Evolutionary conservation across 371 early-diverging fungal species (phyloP).

Genomic region (Mucor racemosus): DNA sequence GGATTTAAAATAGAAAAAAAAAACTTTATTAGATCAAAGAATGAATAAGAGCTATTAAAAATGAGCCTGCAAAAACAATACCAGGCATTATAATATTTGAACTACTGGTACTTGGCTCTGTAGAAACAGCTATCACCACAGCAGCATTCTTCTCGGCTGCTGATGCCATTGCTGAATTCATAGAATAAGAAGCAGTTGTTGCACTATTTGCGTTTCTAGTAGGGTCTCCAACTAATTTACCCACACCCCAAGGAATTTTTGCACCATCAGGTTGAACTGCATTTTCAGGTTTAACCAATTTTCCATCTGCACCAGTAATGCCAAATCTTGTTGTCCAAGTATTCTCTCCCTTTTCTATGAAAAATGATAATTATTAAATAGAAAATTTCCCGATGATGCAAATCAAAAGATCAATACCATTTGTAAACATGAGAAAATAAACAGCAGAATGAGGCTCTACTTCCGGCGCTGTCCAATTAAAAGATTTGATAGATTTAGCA

Average conservation of each 20-base stretch:
- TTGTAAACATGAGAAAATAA: conserved; percentile 58
- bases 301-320: conserved; percentile 35
- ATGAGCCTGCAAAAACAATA: background rate
- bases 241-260: conserved; percentile 54
- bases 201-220: background rate
- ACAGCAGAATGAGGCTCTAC: conserved; percentile 45
- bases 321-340: conserved; percentile 53
- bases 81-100: background rate
- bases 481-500: conserved; percentile 20
- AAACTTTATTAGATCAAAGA: background rate
- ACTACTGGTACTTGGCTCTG: background rate
- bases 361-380: background rate
- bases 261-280: conserved; percentile 44
- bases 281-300: conserved; percentile 33
- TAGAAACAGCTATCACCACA: conserved; percentile 22
- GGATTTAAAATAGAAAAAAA: no score
- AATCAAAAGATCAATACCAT: conserved; percentile 28
- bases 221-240: conserved; percentile 23
- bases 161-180: conserved; percentile 28
- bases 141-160: conserved; percentile 27
- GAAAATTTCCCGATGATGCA: background rate
- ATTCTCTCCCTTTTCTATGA: conserved; percentile 37
- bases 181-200: conserved; percentile 12
- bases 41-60: background rate
- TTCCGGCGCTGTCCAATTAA: conserved; percentile 44